A percentile compares a stretch with the other conserved stretches of the same genome.
phyloP scores from a whole-genome alignment of 225 moss, liverwort and hornwort species.

The Straminergon stramineum region DNA sequence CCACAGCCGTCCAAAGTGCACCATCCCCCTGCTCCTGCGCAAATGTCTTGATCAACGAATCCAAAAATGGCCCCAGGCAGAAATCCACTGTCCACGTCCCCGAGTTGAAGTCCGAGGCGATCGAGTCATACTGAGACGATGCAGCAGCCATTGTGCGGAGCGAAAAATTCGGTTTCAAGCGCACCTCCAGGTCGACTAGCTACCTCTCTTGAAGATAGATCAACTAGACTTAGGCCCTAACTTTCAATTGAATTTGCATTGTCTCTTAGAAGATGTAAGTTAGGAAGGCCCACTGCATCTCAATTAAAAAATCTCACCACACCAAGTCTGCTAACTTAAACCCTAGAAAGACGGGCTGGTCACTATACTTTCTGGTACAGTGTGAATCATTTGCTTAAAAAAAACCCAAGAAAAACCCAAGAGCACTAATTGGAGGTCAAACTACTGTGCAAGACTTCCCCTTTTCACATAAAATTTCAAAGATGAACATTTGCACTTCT shows the following conservation, averaged over 20 bases:
- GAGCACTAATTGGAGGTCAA: too few species aligned
- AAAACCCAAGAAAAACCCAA: too few species aligned
- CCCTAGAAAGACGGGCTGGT: too few species aligned
- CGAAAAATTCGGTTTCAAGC: neutral
- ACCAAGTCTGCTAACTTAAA: too few species aligned
- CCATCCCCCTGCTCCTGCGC: neutral
- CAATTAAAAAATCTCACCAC: neutral
- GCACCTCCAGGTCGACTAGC: neutral
- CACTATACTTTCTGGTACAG: too few species aligned
- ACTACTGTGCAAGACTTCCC: too few species aligned
- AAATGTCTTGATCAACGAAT: neutral
- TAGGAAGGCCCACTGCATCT: neutral
- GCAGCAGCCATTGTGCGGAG: neutral
- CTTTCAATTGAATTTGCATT: neutral
- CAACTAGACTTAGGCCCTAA: neutral
- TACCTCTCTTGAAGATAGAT: too few species aligned
- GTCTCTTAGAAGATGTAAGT: neutral
- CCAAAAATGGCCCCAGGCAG: neutral
- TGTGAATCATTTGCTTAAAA: too few species aligned
- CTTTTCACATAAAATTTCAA: too few species aligned
- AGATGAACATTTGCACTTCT: too few species aligned
- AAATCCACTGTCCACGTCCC: neutral
- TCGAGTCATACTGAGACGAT: neutral
- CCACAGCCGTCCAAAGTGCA: constrained; percentile 5
- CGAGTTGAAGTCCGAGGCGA: neutral